Evolutionary conservation across 331 rosid genomes (phyloP).

Genomic region (Malus hybrid): DNA sequence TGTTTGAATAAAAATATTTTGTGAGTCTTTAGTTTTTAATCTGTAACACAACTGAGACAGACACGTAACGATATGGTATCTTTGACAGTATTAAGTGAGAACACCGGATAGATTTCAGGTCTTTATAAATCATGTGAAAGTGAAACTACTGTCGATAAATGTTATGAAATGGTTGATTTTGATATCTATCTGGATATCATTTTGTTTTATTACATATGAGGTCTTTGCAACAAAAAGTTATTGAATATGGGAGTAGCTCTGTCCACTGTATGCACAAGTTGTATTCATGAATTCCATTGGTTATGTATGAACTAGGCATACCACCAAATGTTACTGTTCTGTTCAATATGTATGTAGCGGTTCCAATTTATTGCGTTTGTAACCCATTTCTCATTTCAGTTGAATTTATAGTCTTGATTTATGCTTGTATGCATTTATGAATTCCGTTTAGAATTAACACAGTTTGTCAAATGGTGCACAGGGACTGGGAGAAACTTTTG

Average conservation of each 20-base stretch:
- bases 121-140: background rate
- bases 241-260: background rate
- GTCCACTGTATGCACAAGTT: background rate
- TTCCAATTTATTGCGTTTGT: background rate
- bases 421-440: background rate
- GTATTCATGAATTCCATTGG: background rate
- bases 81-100: background rate
- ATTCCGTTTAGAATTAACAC: slow-evolving; percentile 1
- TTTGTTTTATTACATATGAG: background rate
- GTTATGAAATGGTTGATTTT: background rate
- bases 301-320: background rate
- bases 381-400: background rate
- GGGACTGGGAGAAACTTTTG: slow-evolving; percentile 95
- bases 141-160: background rate
- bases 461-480: slow-evolving; percentile 35
- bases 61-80: background rate
- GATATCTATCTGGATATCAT: background rate
- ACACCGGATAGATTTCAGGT: background rate
- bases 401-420: background rate
- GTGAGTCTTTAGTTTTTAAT: background rate
- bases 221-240: background rate
- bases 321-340: background rate
- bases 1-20: background rate
- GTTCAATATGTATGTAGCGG: background rate
- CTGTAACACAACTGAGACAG: background rate